A percentile compares a stretch with the other conserved stretches of the same genome.
phyloP scores from a whole-genome alignment of 129 eudicot genomes.

The Centrapalus pauciflorus region DNA sequence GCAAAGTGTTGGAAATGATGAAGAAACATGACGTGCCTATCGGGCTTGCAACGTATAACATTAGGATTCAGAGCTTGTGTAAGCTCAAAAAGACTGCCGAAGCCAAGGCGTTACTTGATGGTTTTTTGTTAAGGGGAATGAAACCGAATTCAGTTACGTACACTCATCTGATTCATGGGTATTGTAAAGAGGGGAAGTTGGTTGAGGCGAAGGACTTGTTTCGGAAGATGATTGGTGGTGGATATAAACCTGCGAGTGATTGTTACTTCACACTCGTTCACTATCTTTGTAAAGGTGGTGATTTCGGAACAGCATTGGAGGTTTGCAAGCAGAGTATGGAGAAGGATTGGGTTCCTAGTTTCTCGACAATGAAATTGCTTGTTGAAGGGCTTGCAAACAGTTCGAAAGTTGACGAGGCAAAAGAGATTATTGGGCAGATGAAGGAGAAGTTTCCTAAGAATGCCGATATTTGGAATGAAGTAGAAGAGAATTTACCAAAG shows the following conservation, averaged over 20 bases:
- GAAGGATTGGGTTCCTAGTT: slow-evolving; percentile 74
- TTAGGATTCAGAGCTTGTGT: slow-evolving; percentile 82
- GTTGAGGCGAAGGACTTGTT: slow-evolving; percentile 65
- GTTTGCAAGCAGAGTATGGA: slow-evolving; percentile 57
- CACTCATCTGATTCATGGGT: slow-evolving; percentile 68
- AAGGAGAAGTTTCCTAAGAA: slow-evolving; percentile 65
- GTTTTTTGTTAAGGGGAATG: slow-evolving; percentile 48
- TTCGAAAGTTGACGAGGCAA: slow-evolving; percentile 63
- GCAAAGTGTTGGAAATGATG: slow-evolving; percentile 75
- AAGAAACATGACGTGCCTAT: slow-evolving; percentile 27
- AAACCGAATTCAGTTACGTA: slow-evolving; percentile 68
- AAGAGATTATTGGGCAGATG: slow-evolving; percentile 44
- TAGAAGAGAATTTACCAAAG: slow-evolving; percentile 65
- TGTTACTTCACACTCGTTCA: slow-evolving; percentile 74
- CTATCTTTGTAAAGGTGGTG: slow-evolving; percentile 58
- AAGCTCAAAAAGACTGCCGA: slow-evolving; percentile 61
- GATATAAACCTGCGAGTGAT: slow-evolving; percentile 48
- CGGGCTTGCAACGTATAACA: slow-evolving; percentile 56
- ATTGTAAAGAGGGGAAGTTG: slow-evolving; percentile 61
- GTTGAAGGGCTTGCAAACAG: slow-evolving; percentile 76
- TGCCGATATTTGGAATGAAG: slow-evolving; percentile 65
- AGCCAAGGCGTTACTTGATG: slow-evolving; percentile 78
- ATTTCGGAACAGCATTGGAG: slow-evolving; percentile 63
- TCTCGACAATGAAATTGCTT: slow-evolving; percentile 69
- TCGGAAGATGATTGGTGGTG: slow-evolving; percentile 44